phyloP scores from a whole-genome alignment of 2,329 filamentous ascomycete species.

The Cladosporium sp. region DNA sequence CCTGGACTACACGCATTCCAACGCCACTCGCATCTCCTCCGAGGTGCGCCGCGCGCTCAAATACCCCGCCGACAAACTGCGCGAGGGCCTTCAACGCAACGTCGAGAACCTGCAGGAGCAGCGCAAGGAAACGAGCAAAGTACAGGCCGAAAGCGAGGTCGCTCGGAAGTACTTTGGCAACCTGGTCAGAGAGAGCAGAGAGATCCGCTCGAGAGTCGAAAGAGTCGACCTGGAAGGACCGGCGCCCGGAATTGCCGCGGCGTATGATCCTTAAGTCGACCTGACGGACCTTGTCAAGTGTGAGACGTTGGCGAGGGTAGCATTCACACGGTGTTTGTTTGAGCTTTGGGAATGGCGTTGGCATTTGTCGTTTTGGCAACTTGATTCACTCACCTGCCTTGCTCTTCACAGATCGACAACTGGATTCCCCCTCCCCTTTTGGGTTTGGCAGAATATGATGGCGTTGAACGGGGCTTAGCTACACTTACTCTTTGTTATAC shows the following conservation, averaged over 20 bases:
- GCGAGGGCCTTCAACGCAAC: conserved; percentile 75
- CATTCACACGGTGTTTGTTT: no score
- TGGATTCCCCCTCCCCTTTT: no score
- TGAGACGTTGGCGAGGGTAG: no score
- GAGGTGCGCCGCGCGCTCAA: conserved; percentile 87
- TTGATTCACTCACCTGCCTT: no score
- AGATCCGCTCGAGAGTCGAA: conserved; percentile 47
- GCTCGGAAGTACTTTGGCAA: conserved; percentile 89
- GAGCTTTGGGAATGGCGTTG: no score
- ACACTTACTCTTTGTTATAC: no score
- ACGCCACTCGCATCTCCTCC: conserved; percentile 76
- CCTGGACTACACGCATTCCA: conserved; percentile 89
- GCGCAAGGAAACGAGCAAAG: conserved; percentile 78
- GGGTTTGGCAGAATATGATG: no score
- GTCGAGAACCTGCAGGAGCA: conserved; percentile 77
- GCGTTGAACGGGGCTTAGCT: no score
- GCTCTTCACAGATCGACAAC: no score
- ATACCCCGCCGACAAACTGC: conserved; percentile 80
- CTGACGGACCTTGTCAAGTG: no score
- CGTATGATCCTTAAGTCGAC: conserved; percentile 22
- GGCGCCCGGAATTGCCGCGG: conserved; percentile 40
- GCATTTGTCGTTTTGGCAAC: no score
- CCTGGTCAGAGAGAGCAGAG: conserved; percentile 61
- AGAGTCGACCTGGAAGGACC: conserved; percentile 50
- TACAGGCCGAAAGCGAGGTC: conserved; percentile 76